These are phyloP conservation scores for Gaeumannomyces tritici DNA, from an alignment of 2,329 filamentous ascomycete species.

Conservation along the genomic window DNA sequence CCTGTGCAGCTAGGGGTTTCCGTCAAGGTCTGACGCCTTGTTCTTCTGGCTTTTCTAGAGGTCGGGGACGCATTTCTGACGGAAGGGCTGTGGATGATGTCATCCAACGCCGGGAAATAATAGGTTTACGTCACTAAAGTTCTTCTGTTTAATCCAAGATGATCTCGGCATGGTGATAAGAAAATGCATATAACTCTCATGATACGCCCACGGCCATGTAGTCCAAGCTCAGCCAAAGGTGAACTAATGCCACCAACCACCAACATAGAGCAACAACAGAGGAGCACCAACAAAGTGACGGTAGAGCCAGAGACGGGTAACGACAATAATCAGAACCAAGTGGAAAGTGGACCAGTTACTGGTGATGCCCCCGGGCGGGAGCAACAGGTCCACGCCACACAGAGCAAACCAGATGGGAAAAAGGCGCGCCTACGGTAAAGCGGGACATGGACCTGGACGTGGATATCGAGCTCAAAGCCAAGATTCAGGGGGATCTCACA, in stretches of 20 bases:
- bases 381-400: not conserved
- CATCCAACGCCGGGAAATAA: not conserved
- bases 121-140: not conserved
- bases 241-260: not conserved
- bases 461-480: slow-evolving; percentile 13
- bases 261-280: not conserved
- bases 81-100: not conserved
- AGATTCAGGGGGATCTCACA: slow-evolving; percentile 12
- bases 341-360: no score
- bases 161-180: not conserved
- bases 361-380: not conserved
- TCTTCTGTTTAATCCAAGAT: not conserved
- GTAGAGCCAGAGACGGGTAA: not conserved
- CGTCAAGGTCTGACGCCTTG: no score
- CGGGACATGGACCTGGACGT: slow-evolving; percentile 15
- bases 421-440: slow-evolving; percentile 11
- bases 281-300: not conserved
- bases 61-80: not conserved
- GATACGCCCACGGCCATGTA: no score
- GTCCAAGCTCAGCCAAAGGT: no score
- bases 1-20: not conserved
- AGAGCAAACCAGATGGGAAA: not conserved
- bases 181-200: no score
- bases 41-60: not conserved
- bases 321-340: not conserved